A percentile compares a stretch with the other conserved stretches of the same genome.
phyloP scores from a whole-genome alignment of 2,329 filamentous ascomycete genomes.

The Pseudomassariella vexata region DNA sequence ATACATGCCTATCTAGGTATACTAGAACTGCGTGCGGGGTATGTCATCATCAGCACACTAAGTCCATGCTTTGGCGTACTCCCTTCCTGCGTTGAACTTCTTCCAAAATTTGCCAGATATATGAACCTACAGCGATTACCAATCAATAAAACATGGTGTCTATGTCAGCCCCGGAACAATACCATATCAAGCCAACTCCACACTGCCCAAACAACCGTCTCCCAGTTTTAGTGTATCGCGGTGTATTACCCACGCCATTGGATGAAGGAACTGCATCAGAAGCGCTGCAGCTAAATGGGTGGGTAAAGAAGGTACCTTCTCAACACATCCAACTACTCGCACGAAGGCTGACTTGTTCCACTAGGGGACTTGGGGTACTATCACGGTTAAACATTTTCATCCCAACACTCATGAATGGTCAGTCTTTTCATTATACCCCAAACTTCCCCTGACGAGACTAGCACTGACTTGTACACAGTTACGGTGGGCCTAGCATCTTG shows the following conservation, averaged over 20 bases:
- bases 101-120: no score
- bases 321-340: neutral
- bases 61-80: no score
- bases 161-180: constrained; percentile 1
- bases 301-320: constrained; percentile 3
- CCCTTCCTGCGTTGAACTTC: no score
- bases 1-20: no score
- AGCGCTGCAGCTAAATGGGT: neutral
- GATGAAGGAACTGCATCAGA: neutral
- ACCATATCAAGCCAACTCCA: neutral
- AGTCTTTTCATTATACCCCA: no score
- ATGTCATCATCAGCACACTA: no score
- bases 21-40: no score
- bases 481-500: no score
- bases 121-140: no score
- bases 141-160: no score
- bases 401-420: constrained; percentile 4
- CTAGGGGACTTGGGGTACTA: neutral
- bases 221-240: constrained; percentile 1
- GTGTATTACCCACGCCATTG: neutral
- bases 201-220: constrained; percentile 2
- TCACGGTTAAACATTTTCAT: constrained; percentile 1
- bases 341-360: neutral
- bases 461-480: no score
- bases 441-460: no score